Percentiles rank a stretch among this genome's conserved stretches.
Evolutionary conservation across 768 basidiomycete genomes (phyloP).

Genomic region (Fomitopsis pulvina): DNA sequence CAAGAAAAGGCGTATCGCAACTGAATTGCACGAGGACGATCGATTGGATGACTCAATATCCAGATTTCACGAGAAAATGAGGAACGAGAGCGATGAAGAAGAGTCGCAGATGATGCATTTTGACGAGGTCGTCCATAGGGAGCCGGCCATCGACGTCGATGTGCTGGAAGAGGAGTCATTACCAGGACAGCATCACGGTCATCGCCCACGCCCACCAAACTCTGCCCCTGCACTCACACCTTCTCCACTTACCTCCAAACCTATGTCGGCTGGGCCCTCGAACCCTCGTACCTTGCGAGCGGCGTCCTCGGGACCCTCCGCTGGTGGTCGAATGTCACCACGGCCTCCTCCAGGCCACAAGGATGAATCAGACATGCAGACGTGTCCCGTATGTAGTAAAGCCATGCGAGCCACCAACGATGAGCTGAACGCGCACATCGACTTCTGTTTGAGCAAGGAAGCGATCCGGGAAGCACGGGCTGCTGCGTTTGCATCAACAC

Average conservation of each 20-base stretch:
- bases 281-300: not conserved
- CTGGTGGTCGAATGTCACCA: not conserved
- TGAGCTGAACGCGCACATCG: constrained; percentile 81
- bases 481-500: constrained; percentile 14
- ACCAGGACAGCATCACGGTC: not conserved
- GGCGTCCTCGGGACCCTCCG: not conserved
- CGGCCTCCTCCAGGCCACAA: not conserved
- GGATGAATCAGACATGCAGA: constrained; percentile 21
- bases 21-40: not conserved
- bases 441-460: constrained; percentile 78
- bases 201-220: not conserved
- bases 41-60: not conserved
- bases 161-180: not conserved
- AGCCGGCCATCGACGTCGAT: not conserved
- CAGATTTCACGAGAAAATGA: constrained; percentile 20
- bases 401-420: constrained; percentile 63
- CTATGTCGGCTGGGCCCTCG: not conserved
- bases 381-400: constrained; percentile 71
- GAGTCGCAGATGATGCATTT: too few relatives aligned
- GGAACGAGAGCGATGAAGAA: too few relatives aligned
- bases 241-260: not conserved
- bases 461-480: constrained; percentile 69
- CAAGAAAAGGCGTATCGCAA: constrained; percentile 14
- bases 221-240: constrained; percentile 3
- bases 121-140: too few relatives aligned